Percentiles rank a stretch among this genome's conserved stretches.
Evolutionary conservation across 768 basidiomycete genomes (phyloP).

Genomic region (Pleurotus ostreatus): DNA sequence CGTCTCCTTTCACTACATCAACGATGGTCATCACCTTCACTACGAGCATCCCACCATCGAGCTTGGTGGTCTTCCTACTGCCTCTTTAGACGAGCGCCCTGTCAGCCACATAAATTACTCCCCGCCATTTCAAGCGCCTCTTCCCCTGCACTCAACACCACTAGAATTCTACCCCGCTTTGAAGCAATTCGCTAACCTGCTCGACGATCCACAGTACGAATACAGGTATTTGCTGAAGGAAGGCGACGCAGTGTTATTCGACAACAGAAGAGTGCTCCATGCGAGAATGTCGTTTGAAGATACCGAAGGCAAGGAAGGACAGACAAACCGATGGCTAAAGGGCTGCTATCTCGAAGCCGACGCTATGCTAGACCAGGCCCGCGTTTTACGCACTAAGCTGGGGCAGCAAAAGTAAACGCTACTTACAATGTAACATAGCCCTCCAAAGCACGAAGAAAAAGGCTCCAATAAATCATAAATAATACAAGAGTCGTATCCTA

Average conservation of each 20-base stretch:
- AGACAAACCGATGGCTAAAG: constrained; percentile 81
- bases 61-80: constrained; percentile 29
- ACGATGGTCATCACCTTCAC: constrained; percentile 82
- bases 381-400: constrained; percentile 41
- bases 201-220: constrained; percentile 48
- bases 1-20: constrained; percentile 89
- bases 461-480: background rate
- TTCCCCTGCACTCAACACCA: constrained; percentile 47
- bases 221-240: constrained; percentile 69
- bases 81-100: constrained; percentile 15
- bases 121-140: constrained; percentile 90
- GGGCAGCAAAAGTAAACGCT: background rate
- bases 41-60: constrained; percentile 73
- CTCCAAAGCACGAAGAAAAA: background rate
- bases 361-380: constrained; percentile 53
- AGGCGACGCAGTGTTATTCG: constrained; percentile 87
- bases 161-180: constrained; percentile 61
- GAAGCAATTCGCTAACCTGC: constrained; percentile 48
- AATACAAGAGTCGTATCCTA: background rate
- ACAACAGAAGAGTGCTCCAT: constrained; percentile 88
- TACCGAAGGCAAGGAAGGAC: constrained; percentile 36
- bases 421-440: background rate
- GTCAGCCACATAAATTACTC: constrained; percentile 84
- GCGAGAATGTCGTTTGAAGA: constrained; percentile 75
- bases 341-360: constrained; percentile 80